Conservation (phyloP, 2,329 filamentous ascomycete species). For the Fusarium chuoi region DNA sequence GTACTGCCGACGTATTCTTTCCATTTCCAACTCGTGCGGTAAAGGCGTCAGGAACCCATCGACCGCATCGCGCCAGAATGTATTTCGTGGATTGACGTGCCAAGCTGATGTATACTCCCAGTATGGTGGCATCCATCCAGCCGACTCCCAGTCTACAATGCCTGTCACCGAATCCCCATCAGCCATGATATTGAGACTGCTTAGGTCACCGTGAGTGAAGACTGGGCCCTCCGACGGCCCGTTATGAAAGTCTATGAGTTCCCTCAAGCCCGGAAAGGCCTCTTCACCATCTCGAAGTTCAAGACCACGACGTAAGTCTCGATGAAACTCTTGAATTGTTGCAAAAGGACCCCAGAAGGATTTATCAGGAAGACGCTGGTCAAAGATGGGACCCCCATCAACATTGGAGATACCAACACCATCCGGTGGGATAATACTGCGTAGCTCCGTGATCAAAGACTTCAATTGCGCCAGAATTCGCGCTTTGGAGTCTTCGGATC, state of each 20-base stretch:
- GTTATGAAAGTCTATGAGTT: constrained; percentile 37
- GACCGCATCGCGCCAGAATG: constrained; percentile 35
- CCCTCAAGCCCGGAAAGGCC: neutral
- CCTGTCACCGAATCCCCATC: constrained; percentile 54
- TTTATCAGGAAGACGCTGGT: constrained; percentile 34
- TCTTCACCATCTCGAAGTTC: neutral
- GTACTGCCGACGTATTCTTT: constrained; percentile 26
- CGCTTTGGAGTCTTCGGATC: neutral
- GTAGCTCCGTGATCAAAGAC: neutral
- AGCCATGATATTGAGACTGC: constrained; percentile 55
- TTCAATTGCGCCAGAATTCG: neutral
- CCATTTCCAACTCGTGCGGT: constrained; percentile 32
- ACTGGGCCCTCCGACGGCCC: constrained; percentile 29
- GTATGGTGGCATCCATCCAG: constrained; percentile 49
- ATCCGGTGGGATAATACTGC: accelerated
- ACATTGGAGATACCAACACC: constrained; percentile 15
- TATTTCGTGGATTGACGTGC: constrained; percentile 28
- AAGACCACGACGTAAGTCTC: constrained; percentile 21
- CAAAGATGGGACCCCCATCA: constrained; percentile 37
- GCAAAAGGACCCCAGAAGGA: constrained; percentile 42
- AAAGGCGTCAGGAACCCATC: constrained; percentile 25
- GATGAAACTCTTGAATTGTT: constrained; percentile 43
- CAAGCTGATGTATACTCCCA: constrained; percentile 47
- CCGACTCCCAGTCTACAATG: constrained; percentile 53
- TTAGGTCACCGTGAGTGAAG: constrained; percentile 60